Evolutionary conservation across 768 basidiomycete species (phyloP).

Genomic region (Hortiboletus campestris): DNA sequence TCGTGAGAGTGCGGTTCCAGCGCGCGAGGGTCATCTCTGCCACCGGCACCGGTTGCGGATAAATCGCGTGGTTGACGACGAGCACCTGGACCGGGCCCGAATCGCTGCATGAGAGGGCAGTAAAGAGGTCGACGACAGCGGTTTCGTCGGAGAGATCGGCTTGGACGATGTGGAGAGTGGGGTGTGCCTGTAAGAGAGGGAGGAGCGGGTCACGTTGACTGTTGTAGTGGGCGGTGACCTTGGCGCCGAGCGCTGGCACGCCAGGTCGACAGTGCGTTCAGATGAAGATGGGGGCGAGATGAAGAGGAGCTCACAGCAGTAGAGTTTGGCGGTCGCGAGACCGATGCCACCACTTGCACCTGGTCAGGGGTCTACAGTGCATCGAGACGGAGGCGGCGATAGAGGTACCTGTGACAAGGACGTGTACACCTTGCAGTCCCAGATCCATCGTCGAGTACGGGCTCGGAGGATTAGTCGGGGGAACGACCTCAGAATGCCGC

Average conservation of each 20-base stretch:
- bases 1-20: slow-evolving; percentile 57
- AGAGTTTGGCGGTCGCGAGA: slow-evolving; percentile 52
- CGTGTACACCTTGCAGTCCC: slow-evolving; percentile 56
- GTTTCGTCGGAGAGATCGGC: slow-evolving; percentile 56
- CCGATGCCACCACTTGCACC: slow-evolving; percentile 77
- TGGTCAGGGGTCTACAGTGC: slow-evolving; percentile 12
- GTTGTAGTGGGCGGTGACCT: slow-evolving; percentile 69
- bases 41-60: slow-evolving; percentile 41
- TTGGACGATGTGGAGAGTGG: slow-evolving; percentile 35
- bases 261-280: not conserved
- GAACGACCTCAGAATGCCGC: too few relatives aligned
- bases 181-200: slow-evolving; percentile 39
- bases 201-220: slow-evolving; percentile 43
- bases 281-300: not conserved
- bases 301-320: slow-evolving; percentile 42
- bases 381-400: too few relatives aligned
- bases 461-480: too few relatives aligned
- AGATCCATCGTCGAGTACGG: slow-evolving; percentile 51
- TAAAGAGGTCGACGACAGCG: slow-evolving; percentile 50
- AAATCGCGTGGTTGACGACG: slow-evolving; percentile 58
- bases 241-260: slow-evolving; percentile 58
- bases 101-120: slow-evolving; percentile 27
- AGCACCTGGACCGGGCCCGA: slow-evolving; percentile 51
- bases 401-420: slow-evolving; percentile 57
- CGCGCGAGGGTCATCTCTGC: slow-evolving; percentile 56